phyloP scores from a whole-genome alignment of 2,329 filamentous ascomycete genomes.

The Sporothrix humicola region DNA sequence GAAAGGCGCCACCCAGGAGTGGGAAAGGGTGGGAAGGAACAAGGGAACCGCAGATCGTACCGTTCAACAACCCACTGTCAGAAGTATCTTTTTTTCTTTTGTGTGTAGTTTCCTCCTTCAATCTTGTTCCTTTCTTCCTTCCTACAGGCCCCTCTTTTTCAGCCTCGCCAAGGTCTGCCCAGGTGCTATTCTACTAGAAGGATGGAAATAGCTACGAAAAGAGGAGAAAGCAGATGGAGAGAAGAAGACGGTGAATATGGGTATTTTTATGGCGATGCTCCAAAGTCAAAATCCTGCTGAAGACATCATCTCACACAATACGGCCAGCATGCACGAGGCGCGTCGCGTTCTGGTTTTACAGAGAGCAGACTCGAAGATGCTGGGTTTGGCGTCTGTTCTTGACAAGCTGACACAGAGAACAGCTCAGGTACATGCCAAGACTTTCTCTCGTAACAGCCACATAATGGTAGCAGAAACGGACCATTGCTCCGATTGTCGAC shows the following conservation, averaged over 20 bases:
- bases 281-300: no score
- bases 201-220: no score
- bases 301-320: no score
- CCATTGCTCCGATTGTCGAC: no score
- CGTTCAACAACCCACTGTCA: background rate
- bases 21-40: background rate
- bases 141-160: slow-evolving; percentile 18
- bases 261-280: no score
- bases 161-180: slow-evolving; percentile 19
- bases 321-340: no score
- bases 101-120: background rate
- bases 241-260: background rate
- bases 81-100: background rate
- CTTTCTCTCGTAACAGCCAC: no score
- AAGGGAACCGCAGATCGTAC: background rate
- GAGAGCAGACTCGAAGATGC: no score
- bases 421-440: no score
- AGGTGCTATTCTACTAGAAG: background rate
- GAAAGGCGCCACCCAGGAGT: background rate
- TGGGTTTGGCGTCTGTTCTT: background rate
- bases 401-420: no score
- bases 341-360: no score
- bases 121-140: background rate
- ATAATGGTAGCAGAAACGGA: no score
- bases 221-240: background rate